A percentile compares a stretch with the other conserved stretches of the same genome.
phyloP scores from a whole-genome alignment of 148 eudicot species.

The Fagopyrum esculentum region DNA sequence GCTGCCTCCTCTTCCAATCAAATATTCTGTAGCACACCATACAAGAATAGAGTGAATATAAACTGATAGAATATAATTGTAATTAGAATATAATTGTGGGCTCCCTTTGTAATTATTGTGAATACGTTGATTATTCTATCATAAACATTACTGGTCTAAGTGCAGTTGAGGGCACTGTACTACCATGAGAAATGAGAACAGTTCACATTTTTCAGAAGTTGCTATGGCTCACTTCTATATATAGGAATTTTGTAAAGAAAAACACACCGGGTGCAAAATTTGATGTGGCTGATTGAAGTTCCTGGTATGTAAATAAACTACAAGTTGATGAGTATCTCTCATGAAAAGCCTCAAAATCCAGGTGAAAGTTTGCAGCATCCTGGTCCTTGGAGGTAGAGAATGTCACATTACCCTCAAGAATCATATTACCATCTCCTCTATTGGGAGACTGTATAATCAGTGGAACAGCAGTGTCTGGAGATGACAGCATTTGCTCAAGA shows the following conservation, averaged over 20 bases:
- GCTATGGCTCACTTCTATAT: too few species aligned
- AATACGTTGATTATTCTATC: too few species aligned
- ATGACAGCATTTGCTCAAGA: slow-evolving; percentile 12
- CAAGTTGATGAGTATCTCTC: slow-evolving; percentile 70
- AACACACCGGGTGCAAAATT: slow-evolving; percentile 59
- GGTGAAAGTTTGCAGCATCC: slow-evolving; percentile 24
- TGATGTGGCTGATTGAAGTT: slow-evolving; percentile 65
- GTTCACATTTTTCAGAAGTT: too few species aligned
- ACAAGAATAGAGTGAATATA: slow-evolving; percentile 2
- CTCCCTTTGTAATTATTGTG: too few species aligned
- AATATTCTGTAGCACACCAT: slow-evolving; percentile 40
- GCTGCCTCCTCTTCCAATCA: slow-evolving; percentile 93
- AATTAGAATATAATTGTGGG: too few species aligned
- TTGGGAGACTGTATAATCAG: slow-evolving; percentile 21
- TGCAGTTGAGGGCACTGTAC: too few species aligned
- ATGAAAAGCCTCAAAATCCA: slow-evolving; percentile 52
- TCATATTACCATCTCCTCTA: slow-evolving; percentile 46
- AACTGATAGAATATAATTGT: too few species aligned
- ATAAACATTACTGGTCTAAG: background rate
- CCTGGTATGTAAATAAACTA: slow-evolving; percentile 55
- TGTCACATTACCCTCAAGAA: slow-evolving; percentile 30
- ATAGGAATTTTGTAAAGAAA: background rate
- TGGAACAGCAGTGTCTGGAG: too few species aligned
- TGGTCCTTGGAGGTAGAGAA: slow-evolving; percentile 20
- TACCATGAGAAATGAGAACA: too few species aligned